Conservation (phyloP, 306 rosid genomes). For the Rosa multiflora region DNA sequence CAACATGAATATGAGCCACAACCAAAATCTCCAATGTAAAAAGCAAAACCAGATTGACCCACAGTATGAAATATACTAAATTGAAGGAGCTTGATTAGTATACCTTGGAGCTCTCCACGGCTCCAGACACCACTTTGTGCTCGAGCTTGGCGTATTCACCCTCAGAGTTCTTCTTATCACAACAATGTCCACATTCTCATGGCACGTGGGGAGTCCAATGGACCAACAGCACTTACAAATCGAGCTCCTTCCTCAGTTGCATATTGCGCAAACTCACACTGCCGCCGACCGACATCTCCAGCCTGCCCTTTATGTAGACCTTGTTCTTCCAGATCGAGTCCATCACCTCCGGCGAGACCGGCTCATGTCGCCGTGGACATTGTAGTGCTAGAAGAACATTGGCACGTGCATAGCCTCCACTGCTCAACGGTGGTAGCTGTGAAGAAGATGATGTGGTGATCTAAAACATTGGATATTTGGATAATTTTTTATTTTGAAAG, state of each 20-base stretch:
- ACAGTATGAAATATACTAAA: background rate
- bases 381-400: slow-evolving; percentile 70
- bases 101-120: slow-evolving; percentile 93
- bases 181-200: slow-evolving; percentile 80
- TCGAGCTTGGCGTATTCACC: slow-evolving; percentile 94
- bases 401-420: slow-evolving; percentile 97
- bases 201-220: slow-evolving; percentile 73
- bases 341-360: slow-evolving; percentile 61
- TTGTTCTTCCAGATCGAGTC: slow-evolving; percentile 82
- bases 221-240: slow-evolving; percentile 75
- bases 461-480: too few species aligned
- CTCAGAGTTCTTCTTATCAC: slow-evolving; percentile 87
- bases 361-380: slow-evolving; percentile 75
- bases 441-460: too few species aligned
- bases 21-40: too few species aligned
- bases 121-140: slow-evolving; percentile 95
- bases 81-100: background rate
- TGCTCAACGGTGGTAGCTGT: slow-evolving; percentile 51
- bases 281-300: slow-evolving; percentile 79
- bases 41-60: too few species aligned
- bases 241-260: slow-evolving; percentile 82
- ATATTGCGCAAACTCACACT: slow-evolving; percentile 78
- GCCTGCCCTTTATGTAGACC: slow-evolving; percentile 79
- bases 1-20: too few species aligned
- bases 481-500: too few species aligned